Conservation (phyloP, 2,329 filamentous ascomycete species). For the Coniochaeta ligniaria region DNA sequence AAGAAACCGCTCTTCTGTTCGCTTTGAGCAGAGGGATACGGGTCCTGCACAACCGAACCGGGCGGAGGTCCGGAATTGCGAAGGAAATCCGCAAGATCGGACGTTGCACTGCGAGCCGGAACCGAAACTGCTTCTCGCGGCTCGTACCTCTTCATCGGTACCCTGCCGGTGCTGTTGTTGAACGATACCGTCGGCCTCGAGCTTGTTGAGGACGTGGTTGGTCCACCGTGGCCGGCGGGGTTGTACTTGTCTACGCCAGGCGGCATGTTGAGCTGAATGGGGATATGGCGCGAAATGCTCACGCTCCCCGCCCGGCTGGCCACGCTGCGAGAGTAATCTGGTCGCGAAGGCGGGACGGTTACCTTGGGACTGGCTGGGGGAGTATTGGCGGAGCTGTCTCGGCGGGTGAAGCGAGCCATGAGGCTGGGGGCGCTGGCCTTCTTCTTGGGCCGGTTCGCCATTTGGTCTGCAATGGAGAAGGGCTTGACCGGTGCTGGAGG, state of each 20-base stretch:
- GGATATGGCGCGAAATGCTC: constrained; percentile 38
- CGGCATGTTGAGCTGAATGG: constrained; percentile 45
- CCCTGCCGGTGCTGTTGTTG: constrained; percentile 22
- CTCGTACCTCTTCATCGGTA: constrained; percentile 51
- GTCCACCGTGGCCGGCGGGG: constrained; percentile 9
- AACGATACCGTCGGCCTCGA: constrained; percentile 2
- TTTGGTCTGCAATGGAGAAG: constrained; percentile 22
- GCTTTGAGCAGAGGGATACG: constrained; percentile 25
- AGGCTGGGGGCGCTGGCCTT: constrained; percentile 57
- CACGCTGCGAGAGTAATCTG: constrained; percentile 7
- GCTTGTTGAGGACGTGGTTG: constrained; percentile 4
- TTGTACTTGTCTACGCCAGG: constrained; percentile 33
- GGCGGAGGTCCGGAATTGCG: constrained; percentile 60
- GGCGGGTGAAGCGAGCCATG: constrained; percentile 49
- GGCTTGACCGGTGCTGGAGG: constrained; percentile 24
- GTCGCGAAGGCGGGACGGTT: constrained; percentile 23
- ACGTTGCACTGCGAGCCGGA: constrained; percentile 38
- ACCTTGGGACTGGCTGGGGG: constrained; percentile 17
- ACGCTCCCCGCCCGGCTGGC: background rate
- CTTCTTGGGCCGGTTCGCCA: constrained; percentile 44
- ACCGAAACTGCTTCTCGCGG: constrained; percentile 42
- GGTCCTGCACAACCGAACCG: constrained; percentile 14
- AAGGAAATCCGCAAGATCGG: constrained; percentile 67
- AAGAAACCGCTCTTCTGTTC: constrained; percentile 34
- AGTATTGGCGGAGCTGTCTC: constrained; percentile 24